Evolutionary conservation across 805 yeast species (phyloP), one percentile per base, ranked within the genome.

Genomic region (Schwanniomyces vanrijiae): DNA sequence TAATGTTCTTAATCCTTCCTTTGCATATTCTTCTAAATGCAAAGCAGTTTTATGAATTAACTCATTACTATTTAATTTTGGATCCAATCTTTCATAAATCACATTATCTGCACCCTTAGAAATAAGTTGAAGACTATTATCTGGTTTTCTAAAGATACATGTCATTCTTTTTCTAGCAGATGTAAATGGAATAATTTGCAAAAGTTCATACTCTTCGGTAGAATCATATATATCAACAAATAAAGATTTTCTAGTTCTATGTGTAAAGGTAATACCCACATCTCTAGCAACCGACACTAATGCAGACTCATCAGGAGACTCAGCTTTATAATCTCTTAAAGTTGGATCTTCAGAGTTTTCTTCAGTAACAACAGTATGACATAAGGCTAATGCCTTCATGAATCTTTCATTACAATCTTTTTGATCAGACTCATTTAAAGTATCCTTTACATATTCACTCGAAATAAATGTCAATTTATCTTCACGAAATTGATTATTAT

Each of bases 281-380:
- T 86, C 92, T 43, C 88, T 71, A 1, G 92, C 92, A 40, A 80
- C 84, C 1, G 85, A 73, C n/a, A 88, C 92, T 45, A 87, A 72
- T 0, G 94, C 91, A 37, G 85, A 82, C 62, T 87, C 95, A 68
- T 87, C 95, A 0, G 95, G 95, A 7, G 90, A 84, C 59, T 87
- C 91, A 1, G 92, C 91, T 56, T 86, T 84, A 66, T 81, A 84
- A 24, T 74, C 73, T 37, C 82, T 61, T 28, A 64, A 59, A 7
- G 60, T 61, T 0, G 69, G 70, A 16, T 76, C 79, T 7, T 67
- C 64, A 2, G 59, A 60, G 40, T 68, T 70, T 7, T 49, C 58
- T 51, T 84, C 90, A 10, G 90, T 82, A 33, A 86, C 79, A 3
- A 84, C 94, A 4, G 90, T 81, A 58, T 87, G 91, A 55, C 94